phyloP scores from a whole-genome alignment of 805 yeast genomes.

The Cephaloascus fragrans region DNA sequence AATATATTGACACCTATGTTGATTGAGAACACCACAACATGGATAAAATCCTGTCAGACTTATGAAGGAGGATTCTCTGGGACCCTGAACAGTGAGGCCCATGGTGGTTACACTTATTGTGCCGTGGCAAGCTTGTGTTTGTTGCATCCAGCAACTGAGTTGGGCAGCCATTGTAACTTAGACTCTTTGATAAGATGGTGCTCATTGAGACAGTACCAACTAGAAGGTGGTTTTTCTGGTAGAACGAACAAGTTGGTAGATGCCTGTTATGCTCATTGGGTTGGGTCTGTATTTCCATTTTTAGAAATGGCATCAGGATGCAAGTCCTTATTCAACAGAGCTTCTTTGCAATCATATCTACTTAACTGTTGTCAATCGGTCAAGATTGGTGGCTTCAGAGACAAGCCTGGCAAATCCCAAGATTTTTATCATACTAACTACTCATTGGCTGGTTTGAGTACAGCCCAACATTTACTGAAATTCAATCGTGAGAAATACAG shows the following conservation, averaged over 20 bases:
- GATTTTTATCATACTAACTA: constrained; percentile 93
- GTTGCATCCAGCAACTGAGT: constrained; percentile 22
- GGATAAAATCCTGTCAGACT: constrained; percentile 69
- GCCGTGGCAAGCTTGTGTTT: constrained; percentile 58
- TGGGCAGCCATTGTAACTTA: constrained; percentile 31
- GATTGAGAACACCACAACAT: constrained; percentile 38
- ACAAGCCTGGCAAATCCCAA: constrained; percentile 73
- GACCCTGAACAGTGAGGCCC: constrained; percentile 73
- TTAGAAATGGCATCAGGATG: constrained; percentile 37
- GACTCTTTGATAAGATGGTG: constrained; percentile 57
- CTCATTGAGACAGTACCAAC: constrained; percentile 49
- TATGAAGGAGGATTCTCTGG: constrained; percentile 96
- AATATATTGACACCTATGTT: constrained; percentile 56
- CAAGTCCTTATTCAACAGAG: constrained; percentile 35
- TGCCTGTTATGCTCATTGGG: constrained; percentile 95
- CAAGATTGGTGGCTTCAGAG: constrained; percentile 65
- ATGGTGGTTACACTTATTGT: constrained; percentile 95
- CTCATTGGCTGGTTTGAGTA: constrained; percentile 64
- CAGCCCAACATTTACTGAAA: constrained; percentile 35
- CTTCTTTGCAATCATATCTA: constrained; percentile 54
- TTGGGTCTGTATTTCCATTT: constrained; percentile 67
- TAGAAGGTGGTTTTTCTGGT: constrained; percentile 88
- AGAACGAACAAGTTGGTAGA: constrained; percentile 90
- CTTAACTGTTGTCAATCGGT: constrained; percentile 65
- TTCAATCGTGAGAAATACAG: constrained; percentile 7